Base-by-base conservation (phyloP, 2,329 filamentous ascomycete species). In the Trichoderma oligosporum region DNA sequence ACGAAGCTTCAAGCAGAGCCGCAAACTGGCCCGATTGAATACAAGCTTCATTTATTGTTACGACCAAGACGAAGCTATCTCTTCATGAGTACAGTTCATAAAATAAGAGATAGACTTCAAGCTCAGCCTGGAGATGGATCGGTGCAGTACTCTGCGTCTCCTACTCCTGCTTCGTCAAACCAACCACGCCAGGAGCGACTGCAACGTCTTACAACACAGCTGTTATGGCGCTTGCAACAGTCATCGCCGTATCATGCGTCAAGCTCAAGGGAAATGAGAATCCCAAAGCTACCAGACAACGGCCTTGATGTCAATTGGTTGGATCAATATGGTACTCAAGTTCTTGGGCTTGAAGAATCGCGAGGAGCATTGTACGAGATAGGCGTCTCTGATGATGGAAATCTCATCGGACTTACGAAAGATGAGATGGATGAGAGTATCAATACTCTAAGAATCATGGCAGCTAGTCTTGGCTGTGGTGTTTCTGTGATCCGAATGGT, bases 301-400 rank as follows among this genome's bases (percentile, higher is more conserved):
- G 74, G 67, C n/a, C 68, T 76, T 20, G 75, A 79, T 53, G 68
- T 80, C 16, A 70, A 77, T 35, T 67, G 71, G 20, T 73, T 78
- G 7, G 69, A 80, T 49, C 75, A 77, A 58, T 74, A 82, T 2
- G 77, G 74, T 7, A 83, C 85, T 61, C 76, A 87, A 38, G 76
- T 91, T 6, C 84, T 92, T 2, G 91, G 94, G 0, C 76, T 99
- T 7, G 93, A 97, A 69, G 92, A 96, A 69, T 97, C 91, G 14
- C 87, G 90, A 63, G 94, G 94, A 4, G 94, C 94, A 1, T 73
- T 97, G 48, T 99, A 99, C 65, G 93, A 99, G 71, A 96, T 99
- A 70, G 94, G 94, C 0, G 91, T 99, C 8, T 88, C 92, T 25
- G 94, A 99, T 70, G 91, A 97, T 74, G 94, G 94, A 7, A 91